Evolutionary conservation across 192 early-diverging fungal genomes (phyloP).

Genomic region (Pilobolus umbonatus): DNA sequence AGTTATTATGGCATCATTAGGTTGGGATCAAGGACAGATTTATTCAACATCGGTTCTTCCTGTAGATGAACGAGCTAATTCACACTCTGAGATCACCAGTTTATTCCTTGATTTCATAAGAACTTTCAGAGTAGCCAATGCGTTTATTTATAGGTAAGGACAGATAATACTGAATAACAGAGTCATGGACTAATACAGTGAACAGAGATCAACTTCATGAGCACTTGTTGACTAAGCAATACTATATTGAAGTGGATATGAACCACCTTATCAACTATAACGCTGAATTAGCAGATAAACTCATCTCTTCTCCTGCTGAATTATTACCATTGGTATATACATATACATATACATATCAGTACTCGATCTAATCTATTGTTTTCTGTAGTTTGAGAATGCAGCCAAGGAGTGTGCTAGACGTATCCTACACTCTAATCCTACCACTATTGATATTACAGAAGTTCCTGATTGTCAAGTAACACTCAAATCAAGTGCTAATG

Average conservation of each 20-base stretch:
- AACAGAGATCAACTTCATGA: slow-evolving; percentile 84
- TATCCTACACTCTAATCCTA: slow-evolving; percentile 55
- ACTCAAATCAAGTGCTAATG: slow-evolving; percentile 78
- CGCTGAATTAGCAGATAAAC: slow-evolving; percentile 74
- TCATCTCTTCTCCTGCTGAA: slow-evolving; percentile 76
- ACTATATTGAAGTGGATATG: slow-evolving; percentile 84
- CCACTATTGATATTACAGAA: slow-evolving; percentile 41
- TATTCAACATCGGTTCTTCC: slow-evolving; percentile 67
- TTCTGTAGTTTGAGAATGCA: slow-evolving; percentile 80
- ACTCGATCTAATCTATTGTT: background rate
- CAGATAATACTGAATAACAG: background rate
- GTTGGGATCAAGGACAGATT: slow-evolving; percentile 81
- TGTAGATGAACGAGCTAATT: slow-evolving; percentile 50
- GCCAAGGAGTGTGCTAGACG: slow-evolving; percentile 71
- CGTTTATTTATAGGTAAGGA: slow-evolving; percentile 74
- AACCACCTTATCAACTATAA: slow-evolving; percentile 80
- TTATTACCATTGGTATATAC: slow-evolving; percentile 70
- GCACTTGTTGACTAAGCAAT: slow-evolving; percentile 72
- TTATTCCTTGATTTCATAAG: slow-evolving; percentile 79
- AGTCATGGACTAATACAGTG: background rate
- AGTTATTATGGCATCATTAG: slow-evolving; percentile 55
- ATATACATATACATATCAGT: background rate
- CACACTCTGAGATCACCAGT: slow-evolving; percentile 57
- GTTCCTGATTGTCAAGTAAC: slow-evolving; percentile 88
- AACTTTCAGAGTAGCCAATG: slow-evolving; percentile 79